A percentile compares a stretch with the other conserved stretches of the same genome.
These are phyloP conservation scores for Paracoccidioides brasiliensis DNA, from an alignment of 2,329 filamentous ascomycete genomes.

Conservation along the genomic window DNA sequence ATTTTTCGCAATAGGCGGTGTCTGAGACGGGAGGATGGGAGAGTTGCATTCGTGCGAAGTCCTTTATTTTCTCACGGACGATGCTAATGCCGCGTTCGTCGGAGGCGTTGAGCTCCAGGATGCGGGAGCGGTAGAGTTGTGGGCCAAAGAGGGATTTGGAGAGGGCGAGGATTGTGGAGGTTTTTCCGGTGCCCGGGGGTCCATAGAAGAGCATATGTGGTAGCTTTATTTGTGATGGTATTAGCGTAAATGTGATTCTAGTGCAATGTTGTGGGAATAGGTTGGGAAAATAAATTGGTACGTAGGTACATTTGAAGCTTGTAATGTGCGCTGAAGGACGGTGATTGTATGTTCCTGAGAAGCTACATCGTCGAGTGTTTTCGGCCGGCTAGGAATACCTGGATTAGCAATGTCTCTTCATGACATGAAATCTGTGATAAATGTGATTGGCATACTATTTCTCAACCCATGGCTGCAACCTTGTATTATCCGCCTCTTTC, in stretches of 20 bases:
- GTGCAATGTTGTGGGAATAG: neutral
- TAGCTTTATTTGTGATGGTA: conserved; percentile 41
- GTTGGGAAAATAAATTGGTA: neutral
- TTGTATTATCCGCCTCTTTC: conserved; percentile 47
- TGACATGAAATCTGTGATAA: conserved; percentile 3
- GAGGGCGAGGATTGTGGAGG: conserved; percentile 89
- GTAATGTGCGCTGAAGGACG: conserved; percentile 79
- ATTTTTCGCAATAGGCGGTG: conserved; percentile 51
- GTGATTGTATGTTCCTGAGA: conserved; percentile 96
- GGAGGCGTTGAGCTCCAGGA: conserved; percentile 98
- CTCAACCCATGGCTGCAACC: conserved; percentile 89
- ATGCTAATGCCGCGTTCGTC: conserved; percentile 97
- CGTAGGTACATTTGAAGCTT: conserved; percentile 69
- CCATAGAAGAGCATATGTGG: conserved; percentile 99
- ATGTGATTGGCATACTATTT: conserved; percentile 60
- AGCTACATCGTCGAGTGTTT: conserved; percentile 84
- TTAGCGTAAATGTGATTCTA: neutral
- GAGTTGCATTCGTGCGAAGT: conserved; percentile 91
- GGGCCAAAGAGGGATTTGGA: conserved; percentile 96
- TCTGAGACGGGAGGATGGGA: conserved; percentile 60
- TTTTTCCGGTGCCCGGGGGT: conserved; percentile 94
- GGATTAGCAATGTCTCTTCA: neutral
- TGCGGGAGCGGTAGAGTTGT: conserved; percentile 78
- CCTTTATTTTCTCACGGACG: conserved; percentile 94
- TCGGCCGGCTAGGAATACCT: conserved; percentile 59